Percentiles rank a stretch among this genome's conserved stretches.
phyloP scores from a whole-genome alignment of 176 grass and related monocot genomes.

The Pharus latifolius region DNA sequence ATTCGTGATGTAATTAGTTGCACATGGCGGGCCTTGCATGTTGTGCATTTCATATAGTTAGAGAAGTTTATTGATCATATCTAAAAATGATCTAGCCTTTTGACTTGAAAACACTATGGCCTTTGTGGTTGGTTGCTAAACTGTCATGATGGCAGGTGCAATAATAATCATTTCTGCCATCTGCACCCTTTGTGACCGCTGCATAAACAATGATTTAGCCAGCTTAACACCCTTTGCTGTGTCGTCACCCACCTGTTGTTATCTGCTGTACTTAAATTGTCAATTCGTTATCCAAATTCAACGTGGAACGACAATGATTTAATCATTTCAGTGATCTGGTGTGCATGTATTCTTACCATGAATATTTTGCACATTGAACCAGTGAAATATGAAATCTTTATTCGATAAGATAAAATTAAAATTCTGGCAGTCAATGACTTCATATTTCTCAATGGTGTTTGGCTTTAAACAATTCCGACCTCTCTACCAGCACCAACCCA shows the following conservation, averaged over 20 bases:
- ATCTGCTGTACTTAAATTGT: constrained; percentile 11
- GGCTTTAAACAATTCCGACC: no score
- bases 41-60: constrained; percentile 13
- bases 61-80: constrained; percentile 18
- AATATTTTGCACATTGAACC: not conserved
- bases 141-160: constrained; percentile 33
- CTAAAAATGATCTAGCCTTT: constrained; percentile 22
- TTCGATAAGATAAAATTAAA: not conserved
- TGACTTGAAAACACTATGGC: constrained; percentile 24
- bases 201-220: constrained; percentile 37
- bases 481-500: no score
- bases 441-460: no score
- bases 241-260: constrained; percentile 16
- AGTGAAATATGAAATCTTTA: not conserved
- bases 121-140: constrained; percentile 24
- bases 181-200: constrained; percentile 17
- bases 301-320: constrained; percentile 12
- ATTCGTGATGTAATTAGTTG: constrained; percentile 18
- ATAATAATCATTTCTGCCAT: constrained; percentile 8
- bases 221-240: constrained; percentile 23
- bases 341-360: not conserved
- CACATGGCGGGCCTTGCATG: constrained; percentile 39
- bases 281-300: constrained; percentile 27
- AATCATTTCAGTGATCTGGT: not conserved
- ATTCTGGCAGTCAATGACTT: not conserved